Conservation (phyloP, 305 asterid species). For the Fraxinus nigra region DNA sequence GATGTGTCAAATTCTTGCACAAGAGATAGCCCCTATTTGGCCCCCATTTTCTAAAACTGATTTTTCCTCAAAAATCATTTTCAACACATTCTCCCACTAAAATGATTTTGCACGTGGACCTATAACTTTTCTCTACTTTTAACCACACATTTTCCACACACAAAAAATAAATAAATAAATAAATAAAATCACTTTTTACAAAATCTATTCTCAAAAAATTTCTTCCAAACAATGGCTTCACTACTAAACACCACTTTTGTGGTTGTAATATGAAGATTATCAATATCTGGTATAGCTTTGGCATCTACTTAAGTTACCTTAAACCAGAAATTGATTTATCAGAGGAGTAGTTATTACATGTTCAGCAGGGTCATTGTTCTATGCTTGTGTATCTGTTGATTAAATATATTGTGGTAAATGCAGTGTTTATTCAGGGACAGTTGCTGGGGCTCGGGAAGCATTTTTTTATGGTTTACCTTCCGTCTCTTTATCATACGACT, state of each 20-base stretch:
- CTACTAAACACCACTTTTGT: neutral
- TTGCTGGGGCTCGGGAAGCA: slow-evolving; percentile 96
- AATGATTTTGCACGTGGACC: neutral
- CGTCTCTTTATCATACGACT: slow-evolving; percentile 75
- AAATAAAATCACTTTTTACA: neutral
- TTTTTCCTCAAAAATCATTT: neutral
- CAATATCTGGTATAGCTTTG: slow-evolving; percentile 3
- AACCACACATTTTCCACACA: neutral
- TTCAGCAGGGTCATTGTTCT: slow-evolving; percentile 1
- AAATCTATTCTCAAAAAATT: neutral
- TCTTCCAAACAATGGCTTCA: neutral
- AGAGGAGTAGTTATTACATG: neutral
- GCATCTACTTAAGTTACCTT: neutral
- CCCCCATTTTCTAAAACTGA: neutral
- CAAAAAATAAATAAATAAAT: neutral
- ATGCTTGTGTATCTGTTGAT: slow-evolving; percentile 11
- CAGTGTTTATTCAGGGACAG: slow-evolving; percentile 90
- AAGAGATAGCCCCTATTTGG: neutral
- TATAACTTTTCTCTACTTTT: neutral
- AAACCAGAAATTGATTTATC: neutral
- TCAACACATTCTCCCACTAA: neutral
- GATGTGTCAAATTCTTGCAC: neutral
- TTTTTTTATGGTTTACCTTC: slow-evolving; percentile 68
- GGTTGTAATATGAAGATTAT: neutral
- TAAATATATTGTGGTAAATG: slow-evolving; percentile 28